Percentiles rank a stretch among this genome's conserved stretches.
Evolutionary conservation across 805 yeast genomes (phyloP).

Genomic region (Tetrapisispora taiwanensis): DNA sequence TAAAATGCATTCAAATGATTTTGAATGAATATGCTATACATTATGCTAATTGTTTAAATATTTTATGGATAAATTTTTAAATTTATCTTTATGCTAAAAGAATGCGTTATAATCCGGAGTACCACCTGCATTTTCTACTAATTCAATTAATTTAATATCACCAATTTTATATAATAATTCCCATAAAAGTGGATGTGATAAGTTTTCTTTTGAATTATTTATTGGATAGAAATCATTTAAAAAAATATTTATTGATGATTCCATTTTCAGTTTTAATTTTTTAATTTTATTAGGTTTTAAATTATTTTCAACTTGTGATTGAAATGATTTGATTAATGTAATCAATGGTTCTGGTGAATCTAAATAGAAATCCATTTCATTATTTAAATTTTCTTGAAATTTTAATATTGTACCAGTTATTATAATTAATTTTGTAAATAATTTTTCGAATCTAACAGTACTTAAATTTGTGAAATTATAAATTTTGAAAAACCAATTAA

Average conservation of each 20-base stretch:
- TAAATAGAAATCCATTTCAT: background rate
- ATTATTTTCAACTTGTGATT: background rate
- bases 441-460: background rate
- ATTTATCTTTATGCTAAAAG: background rate
- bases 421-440: background rate
- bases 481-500: background rate
- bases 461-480: background rate
- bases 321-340: conserved; percentile 1
- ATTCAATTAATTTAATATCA: conserved; percentile 13
- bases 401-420: background rate
- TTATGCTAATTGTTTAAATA: background rate
- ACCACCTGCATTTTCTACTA: conserved; percentile 17
- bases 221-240: conserved; percentile 8
- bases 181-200: conserved; percentile 20
- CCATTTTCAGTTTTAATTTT: background rate
- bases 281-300: background rate
- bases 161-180: conserved; percentile 9
- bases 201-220: conserved; percentile 4
- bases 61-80: background rate
- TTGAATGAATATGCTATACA: too few relatives aligned
- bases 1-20: too few relatives aligned
- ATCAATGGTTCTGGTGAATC: conserved; percentile 7
- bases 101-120: conserved; percentile 16
- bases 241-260: conserved; percentile 5
- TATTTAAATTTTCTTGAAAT: background rate